phyloP scores from a whole-genome alignment of 108 stramenopile species.

The Fragilaria radians region DNA sequence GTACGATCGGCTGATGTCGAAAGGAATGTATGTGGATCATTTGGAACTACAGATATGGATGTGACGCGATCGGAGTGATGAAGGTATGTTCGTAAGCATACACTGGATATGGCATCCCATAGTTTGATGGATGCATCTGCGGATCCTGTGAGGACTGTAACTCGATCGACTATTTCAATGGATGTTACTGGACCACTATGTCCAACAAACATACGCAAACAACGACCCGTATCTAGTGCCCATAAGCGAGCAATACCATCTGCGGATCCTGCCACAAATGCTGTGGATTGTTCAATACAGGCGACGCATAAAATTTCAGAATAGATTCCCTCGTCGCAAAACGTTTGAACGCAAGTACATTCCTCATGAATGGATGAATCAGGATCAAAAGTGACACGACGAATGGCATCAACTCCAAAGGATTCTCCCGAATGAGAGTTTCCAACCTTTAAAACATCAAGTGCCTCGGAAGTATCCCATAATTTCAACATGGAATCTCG shows the following conservation, averaged over 20 bases:
- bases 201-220: constrained; percentile 22
- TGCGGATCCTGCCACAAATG: constrained; percentile 14
- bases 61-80: constrained; percentile 10
- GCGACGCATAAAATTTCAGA: constrained; percentile 11
- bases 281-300: constrained; percentile 8
- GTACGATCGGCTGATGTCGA: constrained; percentile 17
- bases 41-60: constrained; percentile 1
- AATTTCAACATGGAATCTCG: neutral
- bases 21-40: constrained; percentile 9
- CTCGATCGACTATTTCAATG: constrained; percentile 12
- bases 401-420: neutral
- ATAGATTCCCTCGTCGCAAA: neutral
- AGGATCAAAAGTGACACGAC: constrained; percentile 1
- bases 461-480: constrained; percentile 5
- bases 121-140: constrained; percentile 20
- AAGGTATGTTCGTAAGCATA: constrained; percentile 18
- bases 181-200: constrained; percentile 13
- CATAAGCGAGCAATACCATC: constrained; percentile 21
- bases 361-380: neutral
- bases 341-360: neutral
- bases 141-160: constrained; percentile 24
- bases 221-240: constrained; percentile 8
- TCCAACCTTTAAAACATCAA: constrained; percentile 5
- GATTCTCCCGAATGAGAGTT: neutral
- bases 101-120: constrained; percentile 25